Evolutionary conservation across 2,329 filamentous ascomycete genomes (phyloP), one percentile per base, ranked within the genome.

Genomic region (Arachnomyces sp.): DNA sequence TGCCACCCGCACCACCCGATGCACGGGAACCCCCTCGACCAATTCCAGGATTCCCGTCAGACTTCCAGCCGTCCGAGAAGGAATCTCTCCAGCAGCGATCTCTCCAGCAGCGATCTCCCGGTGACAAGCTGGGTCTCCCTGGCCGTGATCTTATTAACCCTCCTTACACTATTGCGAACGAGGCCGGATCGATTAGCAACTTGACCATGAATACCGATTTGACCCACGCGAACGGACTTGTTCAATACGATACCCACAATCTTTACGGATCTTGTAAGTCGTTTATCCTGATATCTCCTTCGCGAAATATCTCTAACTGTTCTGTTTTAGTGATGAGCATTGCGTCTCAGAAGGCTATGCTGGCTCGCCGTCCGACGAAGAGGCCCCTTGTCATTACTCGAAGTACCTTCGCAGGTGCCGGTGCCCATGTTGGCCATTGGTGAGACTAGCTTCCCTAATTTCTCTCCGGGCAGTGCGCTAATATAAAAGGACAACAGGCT

Each of bases 201-300:
- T 67, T 72, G 51, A 77, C 80, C 0, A 71, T 82, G 34, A 69
- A 74, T 45, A 80, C 78, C 3, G 72, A 82, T 52, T 61, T 82
- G 5, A 69, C 77, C 12, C 79, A 83, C 53, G 68, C 75, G 42
- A 78, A 81, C 45, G 80, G 80, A 1, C 65, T 76, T 11, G 62
- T 68, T 21, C 74, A 80, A 57, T 83, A 82, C 52, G 82, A 86
- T 47, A 80, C 75, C 0, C 82, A 86, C 57, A 85, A 85, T 50
- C 58, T 85, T 1, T 84, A 82, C 55, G 83, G 82, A 0, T 71
- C 73, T 13, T 75, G 58, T 61, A 57, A 53, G 59, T 53, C n/a
- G n/a, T 28, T 3, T 16, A 14, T 4, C 15, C 28, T 28, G 33
- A 5, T 8, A 7, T 15, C 14, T 13, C 21, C 41, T 39, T 5